Evolutionary conservation across 768 basidiomycete genomes (phyloP).

Genomic region (Boletus rubropictus): DNA sequence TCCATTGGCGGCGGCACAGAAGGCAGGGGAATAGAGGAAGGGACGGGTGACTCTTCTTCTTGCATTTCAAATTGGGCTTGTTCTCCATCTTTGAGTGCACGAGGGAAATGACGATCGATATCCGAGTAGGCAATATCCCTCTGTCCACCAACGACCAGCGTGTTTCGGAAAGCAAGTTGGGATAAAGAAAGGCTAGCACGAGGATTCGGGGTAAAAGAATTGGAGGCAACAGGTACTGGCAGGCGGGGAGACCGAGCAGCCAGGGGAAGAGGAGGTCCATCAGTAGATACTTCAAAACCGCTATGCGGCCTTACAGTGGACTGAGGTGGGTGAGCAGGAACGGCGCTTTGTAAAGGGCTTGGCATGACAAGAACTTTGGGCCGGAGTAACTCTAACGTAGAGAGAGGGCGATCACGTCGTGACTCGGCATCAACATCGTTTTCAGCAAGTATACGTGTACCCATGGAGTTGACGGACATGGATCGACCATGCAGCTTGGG

Average conservation of each 20-base stretch:
- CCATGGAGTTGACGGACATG: conserved; percentile 59
- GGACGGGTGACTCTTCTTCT: conserved; percentile 33
- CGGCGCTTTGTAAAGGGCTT: conserved; percentile 62
- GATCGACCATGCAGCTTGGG: conserved; percentile 69
- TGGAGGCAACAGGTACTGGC: conserved; percentile 43
- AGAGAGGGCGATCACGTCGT: conserved; percentile 53
- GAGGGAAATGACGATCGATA: conserved; percentile 55
- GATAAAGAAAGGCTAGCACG: conserved; percentile 65
- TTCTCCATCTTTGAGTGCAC: conserved; percentile 75
- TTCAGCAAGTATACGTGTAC: conserved; percentile 57
- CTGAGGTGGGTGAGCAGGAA: conserved; percentile 31
- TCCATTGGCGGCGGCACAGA: conserved; percentile 31
- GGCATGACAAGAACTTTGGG: conserved; percentile 96
- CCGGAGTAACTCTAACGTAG: conserved; percentile 72
- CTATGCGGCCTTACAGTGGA: conserved; percentile 37
- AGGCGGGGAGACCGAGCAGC: conserved; percentile 58
- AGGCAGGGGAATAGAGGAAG: conserved; percentile 28
- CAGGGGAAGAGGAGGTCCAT: conserved; percentile 66
- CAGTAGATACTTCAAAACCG: conserved; percentile 58
- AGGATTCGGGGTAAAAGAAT: conserved; percentile 77
- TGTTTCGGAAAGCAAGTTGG: conserved; percentile 82
- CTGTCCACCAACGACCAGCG: conserved; percentile 64
- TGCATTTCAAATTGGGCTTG: conserved; percentile 51
- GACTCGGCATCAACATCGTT: conserved; percentile 39
- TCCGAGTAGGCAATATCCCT: conserved; percentile 58